Conservation (phyloP, 208 protist genomes). For the Herpetomonas tarakana region DNA sequence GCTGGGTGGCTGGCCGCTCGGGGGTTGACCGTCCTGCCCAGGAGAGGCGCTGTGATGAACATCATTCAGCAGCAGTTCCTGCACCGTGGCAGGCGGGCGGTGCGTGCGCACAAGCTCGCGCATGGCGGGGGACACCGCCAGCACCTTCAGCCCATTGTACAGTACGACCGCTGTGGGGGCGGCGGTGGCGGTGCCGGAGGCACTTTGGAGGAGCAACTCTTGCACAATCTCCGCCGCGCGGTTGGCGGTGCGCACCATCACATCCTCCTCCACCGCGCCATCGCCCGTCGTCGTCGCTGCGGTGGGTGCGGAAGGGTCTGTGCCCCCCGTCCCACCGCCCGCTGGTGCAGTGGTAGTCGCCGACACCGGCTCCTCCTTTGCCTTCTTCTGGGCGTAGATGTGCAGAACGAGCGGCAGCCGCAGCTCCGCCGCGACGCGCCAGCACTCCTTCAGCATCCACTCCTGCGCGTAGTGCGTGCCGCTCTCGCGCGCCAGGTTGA, state of each 20-base stretch:
- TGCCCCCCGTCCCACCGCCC: no score
- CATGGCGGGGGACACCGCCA: conserved; percentile 47
- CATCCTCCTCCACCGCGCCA: conserved; percentile 10
- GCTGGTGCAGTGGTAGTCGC: background rate
- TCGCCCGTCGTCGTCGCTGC: background rate
- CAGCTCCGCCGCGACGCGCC: conserved; percentile 36
- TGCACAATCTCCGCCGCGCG: conserved; percentile 48
- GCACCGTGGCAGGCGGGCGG: conserved; percentile 13
- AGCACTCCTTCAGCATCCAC: conserved; percentile 43
- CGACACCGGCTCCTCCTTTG: background rate
- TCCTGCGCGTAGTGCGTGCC: conserved; percentile 82
- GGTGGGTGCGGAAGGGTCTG: background rate
- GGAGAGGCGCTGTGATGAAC: no score
- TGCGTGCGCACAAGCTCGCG: conserved; percentile 34
- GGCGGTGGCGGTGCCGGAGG: background rate
- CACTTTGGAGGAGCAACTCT: conserved; percentile 32
- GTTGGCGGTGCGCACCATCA: conserved; percentile 36
- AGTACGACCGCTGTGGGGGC: conserved; percentile 51
- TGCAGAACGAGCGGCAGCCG: conserved; percentile 62
- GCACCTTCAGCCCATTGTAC: conserved; percentile 47
- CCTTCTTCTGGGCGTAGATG: conserved; percentile 23
- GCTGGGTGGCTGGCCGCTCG: no score
- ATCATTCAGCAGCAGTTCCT: background rate
- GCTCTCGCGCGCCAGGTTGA: conserved; percentile 58
- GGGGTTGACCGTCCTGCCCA: no score